These are phyloP conservation scores for Saccharomycopsis schoenii DNA, from an alignment of 805 yeast species.

Conservation along the genomic window DNA sequence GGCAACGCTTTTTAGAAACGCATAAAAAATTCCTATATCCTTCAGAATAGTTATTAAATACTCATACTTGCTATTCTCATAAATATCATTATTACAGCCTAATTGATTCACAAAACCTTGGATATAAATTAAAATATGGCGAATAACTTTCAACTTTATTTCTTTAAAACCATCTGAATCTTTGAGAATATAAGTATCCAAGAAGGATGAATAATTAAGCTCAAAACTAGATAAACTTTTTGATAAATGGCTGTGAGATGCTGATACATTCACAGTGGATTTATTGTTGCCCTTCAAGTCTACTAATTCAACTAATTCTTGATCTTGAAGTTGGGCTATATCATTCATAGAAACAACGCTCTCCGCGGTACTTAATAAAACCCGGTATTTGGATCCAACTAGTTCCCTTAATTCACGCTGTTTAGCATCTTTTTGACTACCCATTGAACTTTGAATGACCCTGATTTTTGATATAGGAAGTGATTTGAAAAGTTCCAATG, in stretches of 20 bases:
- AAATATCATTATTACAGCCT: background rate
- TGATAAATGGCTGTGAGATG: background rate
- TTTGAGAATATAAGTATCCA: background rate
- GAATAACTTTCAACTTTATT: background rate
- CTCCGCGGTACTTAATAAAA: constrained; percentile 16
- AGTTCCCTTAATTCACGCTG: constrained; percentile 1
- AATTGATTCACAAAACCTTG: background rate
- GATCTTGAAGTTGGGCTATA: constrained; percentile 13
- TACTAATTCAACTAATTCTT: constrained; percentile 3
- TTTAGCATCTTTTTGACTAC: background rate
- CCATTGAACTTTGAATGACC: constrained; percentile 1
- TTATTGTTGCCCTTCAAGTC: constrained; percentile 6
- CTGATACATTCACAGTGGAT: background rate
- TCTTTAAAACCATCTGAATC: background rate
- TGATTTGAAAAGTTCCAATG: background rate
- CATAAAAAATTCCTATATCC: background rate
- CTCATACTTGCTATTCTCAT: background rate
- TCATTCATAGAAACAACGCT: constrained; percentile 15
- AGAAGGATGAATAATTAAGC: background rate
- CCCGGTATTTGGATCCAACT: constrained; percentile 16
- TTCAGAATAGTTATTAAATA: background rate
- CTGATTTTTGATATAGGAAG: background rate
- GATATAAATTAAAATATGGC: background rate
- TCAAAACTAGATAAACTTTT: background rate
- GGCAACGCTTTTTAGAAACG: background rate